Evolutionary conservation across 306 rosid genomes (phyloP).

Genomic region (Prunus mongolica): DNA sequence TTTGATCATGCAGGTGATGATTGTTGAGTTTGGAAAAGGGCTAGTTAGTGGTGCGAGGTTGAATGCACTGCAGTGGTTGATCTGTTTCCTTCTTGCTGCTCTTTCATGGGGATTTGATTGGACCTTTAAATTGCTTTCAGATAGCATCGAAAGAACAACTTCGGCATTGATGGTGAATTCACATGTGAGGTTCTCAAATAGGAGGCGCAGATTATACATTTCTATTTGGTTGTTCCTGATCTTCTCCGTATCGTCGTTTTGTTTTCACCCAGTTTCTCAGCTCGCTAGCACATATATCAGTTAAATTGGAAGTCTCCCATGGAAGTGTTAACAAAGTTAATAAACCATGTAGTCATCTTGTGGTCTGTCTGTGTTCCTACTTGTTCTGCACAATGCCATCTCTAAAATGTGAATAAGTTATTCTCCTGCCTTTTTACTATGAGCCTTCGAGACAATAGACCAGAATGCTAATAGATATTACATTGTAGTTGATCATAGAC

Average conservation of each 20-base stretch:
- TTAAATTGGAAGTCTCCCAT: not conserved
- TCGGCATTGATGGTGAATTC: conserved; percentile 2
- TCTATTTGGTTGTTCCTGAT: conserved; percentile 14
- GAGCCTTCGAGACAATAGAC: no score
- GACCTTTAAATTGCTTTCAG: conserved; percentile 11
- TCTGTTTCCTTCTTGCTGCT: conserved; percentile 42
- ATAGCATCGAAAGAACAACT: not conserved
- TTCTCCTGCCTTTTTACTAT: no score
- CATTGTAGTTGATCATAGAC: not conserved
- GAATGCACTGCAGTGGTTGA: conserved; percentile 44
- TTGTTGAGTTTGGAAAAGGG: conserved; percentile 34
- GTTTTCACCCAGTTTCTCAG: not conserved
- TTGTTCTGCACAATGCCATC: no score
- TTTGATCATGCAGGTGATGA: conserved; percentile 37
- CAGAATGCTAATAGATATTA: not conserved
- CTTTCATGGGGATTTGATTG: conserved; percentile 32
- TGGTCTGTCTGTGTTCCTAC: no score
- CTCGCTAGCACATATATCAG: not conserved
- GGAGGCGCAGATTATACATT: conserved; percentile 1
- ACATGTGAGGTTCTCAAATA: not conserved
- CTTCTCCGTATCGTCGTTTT: conserved; percentile 14
- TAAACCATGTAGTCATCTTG: no score
- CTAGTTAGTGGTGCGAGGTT: conserved; percentile 25
- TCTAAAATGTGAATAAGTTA: no score
- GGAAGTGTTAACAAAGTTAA: not conserved